A percentile compares a stretch with the other conserved stretches of the same genome.
Evolutionary conservation across 1,284 basidiomycete genomes (phyloP).

Genomic region (Ganoderma lucidum): DNA sequence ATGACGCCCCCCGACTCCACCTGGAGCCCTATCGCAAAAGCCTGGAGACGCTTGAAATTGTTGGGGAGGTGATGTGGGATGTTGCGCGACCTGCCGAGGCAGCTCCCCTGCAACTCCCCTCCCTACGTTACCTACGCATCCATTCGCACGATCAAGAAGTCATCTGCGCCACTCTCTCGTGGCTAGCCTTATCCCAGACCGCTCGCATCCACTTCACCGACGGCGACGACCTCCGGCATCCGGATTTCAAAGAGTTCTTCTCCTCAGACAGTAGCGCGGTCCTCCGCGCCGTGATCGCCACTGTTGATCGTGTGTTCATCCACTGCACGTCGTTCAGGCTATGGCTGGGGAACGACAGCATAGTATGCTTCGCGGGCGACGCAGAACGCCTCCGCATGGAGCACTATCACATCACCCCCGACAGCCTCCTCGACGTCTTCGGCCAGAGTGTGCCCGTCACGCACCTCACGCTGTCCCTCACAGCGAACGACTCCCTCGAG

Average conservation of each 20-base stretch:
- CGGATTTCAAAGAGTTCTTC: neutral
- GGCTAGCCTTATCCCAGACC: neutral
- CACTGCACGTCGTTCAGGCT: no score
- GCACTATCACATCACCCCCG: neutral
- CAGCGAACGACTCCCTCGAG: no score
- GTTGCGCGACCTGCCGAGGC: neutral
- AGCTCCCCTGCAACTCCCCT: neutral
- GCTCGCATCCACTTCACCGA: neutral
- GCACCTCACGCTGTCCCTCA: neutral
- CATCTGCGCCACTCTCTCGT: neutral
- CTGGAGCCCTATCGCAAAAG: neutral
- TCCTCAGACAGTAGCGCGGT: neutral
- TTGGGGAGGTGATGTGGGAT: neutral
- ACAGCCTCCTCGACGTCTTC: neutral
- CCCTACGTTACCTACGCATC: neutral
- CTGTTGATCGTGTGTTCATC: neutral
- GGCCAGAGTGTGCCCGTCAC: neutral
- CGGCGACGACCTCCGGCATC: neutral
- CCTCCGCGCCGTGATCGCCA: neutral
- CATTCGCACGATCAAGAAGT: neutral
- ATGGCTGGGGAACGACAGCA: neutral
- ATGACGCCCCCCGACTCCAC: neutral
- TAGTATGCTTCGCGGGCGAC: neutral
- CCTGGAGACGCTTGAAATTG: neutral
- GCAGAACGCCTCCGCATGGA: neutral